Evolutionary conservation across 2,329 filamentous ascomycete genomes (phyloP).

Genomic region (Claviceps paspali): DNA sequence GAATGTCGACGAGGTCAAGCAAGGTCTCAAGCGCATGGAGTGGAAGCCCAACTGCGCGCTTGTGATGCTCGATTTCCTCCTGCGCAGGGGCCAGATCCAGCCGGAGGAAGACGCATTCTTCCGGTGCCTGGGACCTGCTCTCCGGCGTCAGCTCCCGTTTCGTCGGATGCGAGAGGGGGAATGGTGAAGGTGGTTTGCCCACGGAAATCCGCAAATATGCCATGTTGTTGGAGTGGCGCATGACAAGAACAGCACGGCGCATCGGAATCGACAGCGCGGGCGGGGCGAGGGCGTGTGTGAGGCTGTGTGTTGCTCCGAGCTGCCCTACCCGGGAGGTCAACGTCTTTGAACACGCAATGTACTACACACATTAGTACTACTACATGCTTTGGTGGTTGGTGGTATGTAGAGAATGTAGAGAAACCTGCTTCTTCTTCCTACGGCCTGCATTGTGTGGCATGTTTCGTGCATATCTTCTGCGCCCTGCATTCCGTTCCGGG

Average conservation of each 20-base stretch:
- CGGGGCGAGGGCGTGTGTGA: background rate
- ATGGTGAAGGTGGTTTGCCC: background rate
- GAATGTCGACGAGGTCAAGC: constrained; percentile 16
- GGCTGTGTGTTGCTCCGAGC: background rate
- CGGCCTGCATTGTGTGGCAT: too few relatives aligned
- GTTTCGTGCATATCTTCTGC: background rate
- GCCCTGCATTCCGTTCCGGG: background rate
- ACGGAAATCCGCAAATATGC: too few relatives aligned
- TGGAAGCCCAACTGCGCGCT: constrained; percentile 27
- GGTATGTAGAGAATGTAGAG: too few relatives aligned
- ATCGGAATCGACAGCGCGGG: constrained; percentile 1
- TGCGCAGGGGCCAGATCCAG: constrained; percentile 15
- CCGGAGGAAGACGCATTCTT: constrained; percentile 12
- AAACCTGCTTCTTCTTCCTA: too few relatives aligned
- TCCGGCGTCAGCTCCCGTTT: constrained; percentile 16
- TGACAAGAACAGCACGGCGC: background rate
- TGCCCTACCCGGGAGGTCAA: background rate
- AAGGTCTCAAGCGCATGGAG: constrained; percentile 10
- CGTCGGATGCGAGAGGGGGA: background rate
- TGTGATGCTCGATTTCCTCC: constrained; percentile 23
- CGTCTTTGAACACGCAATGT: too few relatives aligned
- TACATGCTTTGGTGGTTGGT: too few relatives aligned
- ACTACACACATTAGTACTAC: too few relatives aligned
- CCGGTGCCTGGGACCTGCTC: constrained; percentile 9
- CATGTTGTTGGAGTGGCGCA: too few relatives aligned